Percentiles rank a stretch among this genome's conserved stretches.
phyloP scores from a whole-genome alignment of 345 rosid genomes.

The Acer yangbiense region DNA sequence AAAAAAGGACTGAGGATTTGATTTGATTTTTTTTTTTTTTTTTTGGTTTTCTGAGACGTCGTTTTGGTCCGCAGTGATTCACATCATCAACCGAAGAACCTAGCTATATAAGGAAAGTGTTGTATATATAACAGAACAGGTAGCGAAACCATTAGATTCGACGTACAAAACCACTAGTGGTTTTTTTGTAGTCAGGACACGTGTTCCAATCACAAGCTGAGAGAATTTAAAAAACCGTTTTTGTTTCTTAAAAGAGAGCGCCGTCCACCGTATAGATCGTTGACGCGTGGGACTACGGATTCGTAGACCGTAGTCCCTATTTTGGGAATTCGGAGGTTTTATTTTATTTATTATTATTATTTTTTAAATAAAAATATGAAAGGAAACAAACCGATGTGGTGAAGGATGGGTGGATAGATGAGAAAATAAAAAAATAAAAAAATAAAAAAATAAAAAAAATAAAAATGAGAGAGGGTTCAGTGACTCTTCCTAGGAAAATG shows the following conservation, averaged over 20 bases:
- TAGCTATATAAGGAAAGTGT: conserved; percentile 43
- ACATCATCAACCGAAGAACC: conserved; percentile 8
- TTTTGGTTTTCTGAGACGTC: conserved; percentile 19
- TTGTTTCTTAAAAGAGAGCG: background rate
- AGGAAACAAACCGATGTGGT: background rate
- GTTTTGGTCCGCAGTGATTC: conserved; percentile 21
- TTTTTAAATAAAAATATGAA: background rate
- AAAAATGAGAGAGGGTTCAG: background rate
- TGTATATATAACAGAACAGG: background rate
- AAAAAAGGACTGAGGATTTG: background rate
- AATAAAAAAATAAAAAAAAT: no score
- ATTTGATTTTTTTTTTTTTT: no score
- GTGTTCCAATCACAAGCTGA: conserved; percentile 31
- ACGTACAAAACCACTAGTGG: conserved; percentile 26
- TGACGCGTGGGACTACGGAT: conserved; percentile 47
- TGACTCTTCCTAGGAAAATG: background rate
- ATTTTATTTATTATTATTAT: no score
- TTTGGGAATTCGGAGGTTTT: conserved; percentile 17
- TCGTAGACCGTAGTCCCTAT: conserved; percentile 21
- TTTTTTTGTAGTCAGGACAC: conserved; percentile 12
- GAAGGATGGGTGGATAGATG: no score
- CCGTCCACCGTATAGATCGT: conserved; percentile 41
- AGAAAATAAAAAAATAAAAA: no score
- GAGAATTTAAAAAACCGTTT: background rate
- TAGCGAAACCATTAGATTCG: background rate